A percentile compares a stretch with the other conserved stretches of the same genome.
These are phyloP conservation scores for Phlebiopsis gigantea DNA, from an alignment of 768 basidiomycete genomes.

Conservation along the genomic window DNA sequence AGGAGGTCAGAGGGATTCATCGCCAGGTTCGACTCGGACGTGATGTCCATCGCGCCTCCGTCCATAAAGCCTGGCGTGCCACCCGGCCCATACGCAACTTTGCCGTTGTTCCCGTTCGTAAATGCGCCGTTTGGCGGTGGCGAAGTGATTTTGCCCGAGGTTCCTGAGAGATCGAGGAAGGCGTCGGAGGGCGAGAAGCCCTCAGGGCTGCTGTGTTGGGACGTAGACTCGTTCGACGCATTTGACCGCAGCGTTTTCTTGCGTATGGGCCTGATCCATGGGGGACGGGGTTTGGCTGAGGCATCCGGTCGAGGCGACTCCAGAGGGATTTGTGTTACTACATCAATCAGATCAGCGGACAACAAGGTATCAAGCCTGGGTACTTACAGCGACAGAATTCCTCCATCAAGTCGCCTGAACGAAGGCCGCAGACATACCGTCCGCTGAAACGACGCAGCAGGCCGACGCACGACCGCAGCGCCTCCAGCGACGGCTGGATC, in stretches of 20 bases:
- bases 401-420: conserved; percentile 90
- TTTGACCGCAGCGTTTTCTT: conserved; percentile 59
- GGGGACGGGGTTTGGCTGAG: conserved; percentile 51
- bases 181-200: conserved; percentile 58
- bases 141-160: conserved; percentile 10
- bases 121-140: conserved; percentile 16
- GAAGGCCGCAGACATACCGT: conserved; percentile 85
- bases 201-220: conserved; percentile 53
- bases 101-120: conserved; percentile 11
- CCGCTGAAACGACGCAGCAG: conserved; percentile 86
- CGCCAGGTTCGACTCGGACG: background rate
- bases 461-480: conserved; percentile 81
- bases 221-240: conserved; percentile 24
- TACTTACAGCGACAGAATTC: conserved; percentile 90
- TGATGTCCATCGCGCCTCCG: background rate
- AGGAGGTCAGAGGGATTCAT: conserved; percentile 12
- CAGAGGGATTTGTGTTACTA: conserved; percentile 83
- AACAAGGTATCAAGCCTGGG: background rate
- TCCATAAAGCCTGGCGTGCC: conserved; percentile 8
- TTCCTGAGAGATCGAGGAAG: conserved; percentile 41
- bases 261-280: conserved; percentile 87
- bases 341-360: background rate
- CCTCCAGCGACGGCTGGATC: conserved; percentile 79
- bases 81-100: background rate
- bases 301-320: conserved; percentile 55